Conservation (phyloP, 768 basidiomycete genomes). For the Pleurotus ostreatus region DNA sequence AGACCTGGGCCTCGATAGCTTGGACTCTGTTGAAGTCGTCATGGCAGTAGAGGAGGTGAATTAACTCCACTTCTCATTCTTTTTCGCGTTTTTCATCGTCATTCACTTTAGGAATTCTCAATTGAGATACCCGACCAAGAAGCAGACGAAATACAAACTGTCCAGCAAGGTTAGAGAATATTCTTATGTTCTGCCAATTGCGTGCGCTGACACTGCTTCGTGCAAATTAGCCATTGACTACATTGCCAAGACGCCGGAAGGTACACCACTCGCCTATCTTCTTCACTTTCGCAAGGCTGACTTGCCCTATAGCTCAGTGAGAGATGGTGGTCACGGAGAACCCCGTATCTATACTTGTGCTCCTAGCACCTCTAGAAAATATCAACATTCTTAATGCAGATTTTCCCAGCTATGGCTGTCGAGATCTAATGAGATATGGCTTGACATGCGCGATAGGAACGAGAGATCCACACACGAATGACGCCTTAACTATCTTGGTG, state of each 20-base stretch:
- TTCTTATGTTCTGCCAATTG: background rate
- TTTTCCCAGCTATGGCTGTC: slow-evolving; percentile 12
- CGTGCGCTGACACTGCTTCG: slow-evolving; percentile 13
- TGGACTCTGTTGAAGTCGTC: slow-evolving; percentile 96
- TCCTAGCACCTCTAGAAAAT: slow-evolving; percentile 16
- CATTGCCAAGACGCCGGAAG: slow-evolving; percentile 89
- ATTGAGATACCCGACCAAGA: slow-evolving; percentile 98
- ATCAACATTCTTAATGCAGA: slow-evolving; percentile 12
- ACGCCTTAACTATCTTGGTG: slow-evolving; percentile 11
- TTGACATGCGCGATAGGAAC: slow-evolving; percentile 6
- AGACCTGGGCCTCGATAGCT: slow-evolving; percentile 90
- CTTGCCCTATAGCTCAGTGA: slow-evolving; percentile 41
- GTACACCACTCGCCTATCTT: slow-evolving; percentile 30
- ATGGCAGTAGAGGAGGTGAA: slow-evolving; percentile 96
- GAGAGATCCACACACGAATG: slow-evolving; percentile 5
- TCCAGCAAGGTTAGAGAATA: slow-evolving; percentile 67
- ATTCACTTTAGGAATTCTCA: slow-evolving; percentile 71
- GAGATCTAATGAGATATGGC: slow-evolving; percentile 1
- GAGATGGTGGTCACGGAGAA: slow-evolving; percentile 26
- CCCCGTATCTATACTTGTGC: slow-evolving; percentile 32
- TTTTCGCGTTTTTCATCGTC: slow-evolving; percentile 6
- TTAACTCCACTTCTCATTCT: slow-evolving; percentile 3
- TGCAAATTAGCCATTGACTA: slow-evolving; percentile 84
- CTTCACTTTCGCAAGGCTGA: background rate
- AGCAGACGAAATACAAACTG: slow-evolving; percentile 90